Evolutionary conservation across 148 eudicot genomes (phyloP).

Genomic region (Simmondsia chinensis): DNA sequence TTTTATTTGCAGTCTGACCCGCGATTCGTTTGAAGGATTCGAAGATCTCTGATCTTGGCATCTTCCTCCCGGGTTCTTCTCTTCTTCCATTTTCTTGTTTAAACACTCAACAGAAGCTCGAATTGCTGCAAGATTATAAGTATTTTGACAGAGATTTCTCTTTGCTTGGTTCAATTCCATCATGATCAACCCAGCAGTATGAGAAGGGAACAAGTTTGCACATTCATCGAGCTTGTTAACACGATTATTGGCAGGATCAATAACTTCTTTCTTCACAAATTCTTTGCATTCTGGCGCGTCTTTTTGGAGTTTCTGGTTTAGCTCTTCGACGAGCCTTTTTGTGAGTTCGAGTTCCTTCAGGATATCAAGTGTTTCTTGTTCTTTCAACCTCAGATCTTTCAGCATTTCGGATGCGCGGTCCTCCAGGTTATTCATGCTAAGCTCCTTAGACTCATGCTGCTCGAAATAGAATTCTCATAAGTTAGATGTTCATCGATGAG

Average conservation of each 20-base stretch:
- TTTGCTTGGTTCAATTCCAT: conserved; percentile 72
- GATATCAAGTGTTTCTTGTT: conserved; percentile 53
- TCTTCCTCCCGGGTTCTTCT: conserved; percentile 15
- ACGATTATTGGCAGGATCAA: not conserved
- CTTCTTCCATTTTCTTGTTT: conserved; percentile 43
- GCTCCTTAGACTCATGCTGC: conserved; percentile 25
- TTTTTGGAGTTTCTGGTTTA: conserved; percentile 47
- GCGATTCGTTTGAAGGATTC: conserved; percentile 1
- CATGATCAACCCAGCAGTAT: conserved; percentile 38
- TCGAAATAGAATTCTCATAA: not conserved
- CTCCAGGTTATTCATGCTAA: conserved; percentile 34
- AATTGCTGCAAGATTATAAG: conserved; percentile 54
- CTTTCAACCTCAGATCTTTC: conserved; percentile 51
- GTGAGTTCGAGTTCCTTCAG: conserved; percentile 62
- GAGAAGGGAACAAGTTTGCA: conserved; percentile 21
- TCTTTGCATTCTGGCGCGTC: conserved; percentile 31
- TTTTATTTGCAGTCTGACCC: not conserved
- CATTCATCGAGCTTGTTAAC: conserved; percentile 7
- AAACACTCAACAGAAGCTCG: conserved; percentile 57
- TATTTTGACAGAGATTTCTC: conserved; percentile 39
- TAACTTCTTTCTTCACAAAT: conserved; percentile 2
- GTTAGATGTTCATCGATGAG: not conserved
- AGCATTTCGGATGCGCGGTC: conserved; percentile 39
- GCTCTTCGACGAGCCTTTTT: conserved; percentile 48
- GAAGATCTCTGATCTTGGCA: conserved; percentile 8